Conservation (phyloP, 139 green algal species). For the Picochlorum sp. region DNA sequence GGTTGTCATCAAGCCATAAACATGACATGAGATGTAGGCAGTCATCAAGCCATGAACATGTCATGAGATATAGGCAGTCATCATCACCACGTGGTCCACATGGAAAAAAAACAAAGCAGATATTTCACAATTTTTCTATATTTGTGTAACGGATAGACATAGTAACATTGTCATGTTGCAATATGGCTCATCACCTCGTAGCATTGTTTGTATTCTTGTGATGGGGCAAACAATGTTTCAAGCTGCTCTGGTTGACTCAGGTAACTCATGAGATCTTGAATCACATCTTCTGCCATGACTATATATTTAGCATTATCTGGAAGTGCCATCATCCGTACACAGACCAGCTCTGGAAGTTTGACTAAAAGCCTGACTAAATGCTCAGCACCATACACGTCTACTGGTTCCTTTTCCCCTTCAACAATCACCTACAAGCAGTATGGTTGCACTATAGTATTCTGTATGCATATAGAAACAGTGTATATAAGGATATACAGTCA, state of each 20-base stretch:
- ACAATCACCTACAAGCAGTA: background rate
- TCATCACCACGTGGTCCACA: no score
- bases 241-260: conserved; percentile 13
- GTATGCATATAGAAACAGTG: no score
- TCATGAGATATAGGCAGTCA: no score
- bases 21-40: no score
- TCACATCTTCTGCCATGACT: conserved; percentile 16
- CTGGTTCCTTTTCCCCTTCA: conserved; percentile 25
- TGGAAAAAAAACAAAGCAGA: no score
- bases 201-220: conserved; percentile 16
- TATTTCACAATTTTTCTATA: no score
- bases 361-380: conserved; percentile 81
- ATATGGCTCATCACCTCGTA: background rate
- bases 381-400: conserved; percentile 72
- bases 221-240: conserved; percentile 12
- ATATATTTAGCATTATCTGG: conserved; percentile 15
- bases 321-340: conserved; percentile 23
- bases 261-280: conserved; percentile 23
- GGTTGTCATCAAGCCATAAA: conserved; percentile 52
- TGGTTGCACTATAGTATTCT: no score
- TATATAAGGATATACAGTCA: no score
- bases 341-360: conserved; percentile 78
- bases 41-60: no score
- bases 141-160: no score
- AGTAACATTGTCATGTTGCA: no score